A percentile compares a stretch with the other conserved stretches of the same genome.
These are phyloP conservation scores for Epichloe gansuensis DNA, from an alignment of 2,329 filamentous ascomycete genomes.

Conservation along the genomic window DNA sequence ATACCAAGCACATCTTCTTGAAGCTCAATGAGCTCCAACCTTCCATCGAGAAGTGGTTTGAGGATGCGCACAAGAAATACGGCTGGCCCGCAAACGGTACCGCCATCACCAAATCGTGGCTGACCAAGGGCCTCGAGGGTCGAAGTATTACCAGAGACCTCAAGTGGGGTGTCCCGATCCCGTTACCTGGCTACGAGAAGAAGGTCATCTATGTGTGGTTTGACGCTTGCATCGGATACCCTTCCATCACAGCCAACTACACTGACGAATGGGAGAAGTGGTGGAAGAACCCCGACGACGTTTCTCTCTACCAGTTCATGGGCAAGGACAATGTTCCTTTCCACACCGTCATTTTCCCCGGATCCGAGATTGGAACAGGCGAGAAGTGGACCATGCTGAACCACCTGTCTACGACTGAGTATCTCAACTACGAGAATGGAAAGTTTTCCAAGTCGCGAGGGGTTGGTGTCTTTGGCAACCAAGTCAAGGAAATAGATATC, in stretches of 20 bases:
- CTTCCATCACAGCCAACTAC: slow-evolving; percentile 88
- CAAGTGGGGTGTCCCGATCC: slow-evolving; percentile 66
- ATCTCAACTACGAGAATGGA: slow-evolving; percentile 75
- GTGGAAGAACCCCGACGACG: slow-evolving; percentile 85
- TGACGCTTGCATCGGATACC: slow-evolving; percentile 85
- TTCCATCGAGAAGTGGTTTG: slow-evolving; percentile 65
- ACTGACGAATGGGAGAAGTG: slow-evolving; percentile 83
- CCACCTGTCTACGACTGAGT: slow-evolving; percentile 76
- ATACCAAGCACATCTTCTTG: slow-evolving; percentile 88
- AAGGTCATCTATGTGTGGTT: slow-evolving; percentile 91
- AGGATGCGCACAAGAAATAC: slow-evolving; percentile 59
- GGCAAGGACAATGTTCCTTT: slow-evolving; percentile 57
- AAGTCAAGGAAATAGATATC: slow-evolving; percentile 75
- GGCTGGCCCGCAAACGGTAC: slow-evolving; percentile 64
- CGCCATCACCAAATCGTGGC: slow-evolving; percentile 67
- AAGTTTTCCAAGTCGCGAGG: slow-evolving; percentile 90
- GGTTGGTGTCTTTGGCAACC: slow-evolving; percentile 84
- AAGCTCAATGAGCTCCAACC: slow-evolving; percentile 71
- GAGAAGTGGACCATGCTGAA: slow-evolving; percentile 85
- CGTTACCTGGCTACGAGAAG: slow-evolving; percentile 35
- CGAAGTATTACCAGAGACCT: slow-evolving; percentile 87
- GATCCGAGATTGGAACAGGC: slow-evolving; percentile 68
- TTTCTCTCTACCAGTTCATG: slow-evolving; percentile 88
- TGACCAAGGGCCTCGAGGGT: slow-evolving; percentile 71
- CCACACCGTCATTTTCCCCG: slow-evolving; percentile 85